Percentiles rank a stretch among this genome's conserved stretches.
Evolutionary conservation across 2,329 filamentous ascomycete genomes (phyloP).

Genomic region (Aspergillus piperis): DNA sequence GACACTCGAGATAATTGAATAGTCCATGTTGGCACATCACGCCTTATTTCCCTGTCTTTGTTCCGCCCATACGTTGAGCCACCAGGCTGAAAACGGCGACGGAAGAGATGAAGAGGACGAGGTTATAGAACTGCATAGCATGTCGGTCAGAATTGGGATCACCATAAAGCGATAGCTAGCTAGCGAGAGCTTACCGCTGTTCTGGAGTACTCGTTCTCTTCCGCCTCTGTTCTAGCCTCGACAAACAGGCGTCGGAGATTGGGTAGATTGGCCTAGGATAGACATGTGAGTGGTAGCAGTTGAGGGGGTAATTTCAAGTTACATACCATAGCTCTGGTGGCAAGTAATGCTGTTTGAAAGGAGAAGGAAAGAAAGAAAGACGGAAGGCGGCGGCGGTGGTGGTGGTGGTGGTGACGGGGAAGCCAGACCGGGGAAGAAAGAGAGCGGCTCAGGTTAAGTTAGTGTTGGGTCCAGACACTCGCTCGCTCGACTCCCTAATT

Average conservation of each 20-base stretch:
- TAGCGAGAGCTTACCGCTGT: constrained; percentile 69
- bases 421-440: neutral
- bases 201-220: constrained; percentile 91
- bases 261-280: constrained; percentile 60
- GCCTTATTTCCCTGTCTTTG: constrained; percentile 39
- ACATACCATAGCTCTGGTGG: neutral
- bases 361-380: neutral
- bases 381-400: neutral
- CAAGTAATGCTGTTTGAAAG: neutral
- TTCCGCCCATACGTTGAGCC: constrained; percentile 74
- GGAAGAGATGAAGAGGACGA: constrained; percentile 94
- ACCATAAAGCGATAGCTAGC: too few species aligned
- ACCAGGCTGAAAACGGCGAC: constrained; percentile 92
- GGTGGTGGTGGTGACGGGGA: neutral
- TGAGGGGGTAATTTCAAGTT: too few species aligned
- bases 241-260: constrained; percentile 96
- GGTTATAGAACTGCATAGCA: constrained; percentile 77
- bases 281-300: neutral
- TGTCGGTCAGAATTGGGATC: constrained; percentile 12
- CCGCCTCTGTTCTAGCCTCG: constrained; percentile 86
- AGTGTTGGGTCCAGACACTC: constrained; percentile 14
- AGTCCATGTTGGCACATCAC: constrained; percentile 2
- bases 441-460: neutral
- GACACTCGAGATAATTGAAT: constrained; percentile 1
- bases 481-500: neutral